These are phyloP conservation scores for Calophaca sinica DNA, from an alignment of 306 rosid species.

Conservation along the genomic window DNA sequence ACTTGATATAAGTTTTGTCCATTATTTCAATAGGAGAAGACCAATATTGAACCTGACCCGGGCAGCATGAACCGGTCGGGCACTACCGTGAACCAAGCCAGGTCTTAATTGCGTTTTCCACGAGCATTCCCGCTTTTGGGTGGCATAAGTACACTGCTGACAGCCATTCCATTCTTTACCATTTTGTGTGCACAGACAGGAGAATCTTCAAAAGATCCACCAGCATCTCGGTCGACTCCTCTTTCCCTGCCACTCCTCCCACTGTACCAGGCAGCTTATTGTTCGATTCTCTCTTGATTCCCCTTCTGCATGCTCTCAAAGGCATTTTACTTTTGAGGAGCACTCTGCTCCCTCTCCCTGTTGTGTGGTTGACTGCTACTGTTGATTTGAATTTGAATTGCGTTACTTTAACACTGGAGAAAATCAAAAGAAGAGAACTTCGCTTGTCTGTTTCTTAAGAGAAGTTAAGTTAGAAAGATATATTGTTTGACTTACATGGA, in stretches of 20 bases:
- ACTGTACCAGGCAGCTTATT: background rate
- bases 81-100: too few relatives aligned
- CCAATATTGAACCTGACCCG: too few relatives aligned
- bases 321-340: background rate
- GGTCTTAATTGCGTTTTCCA: slow-evolving; percentile 48
- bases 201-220: slow-evolving; percentile 54
- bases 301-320: too few relatives aligned
- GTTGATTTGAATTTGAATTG: background rate
- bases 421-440: background rate
- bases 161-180: slow-evolving; percentile 47
- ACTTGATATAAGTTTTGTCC: too few relatives aligned
- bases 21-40: too few relatives aligned
- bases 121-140: slow-evolving; percentile 43
- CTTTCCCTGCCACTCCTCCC: too few relatives aligned
- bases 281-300: too few relatives aligned
- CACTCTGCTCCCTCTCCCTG: background rate
- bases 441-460: background rate
- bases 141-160: slow-evolving; percentile 53
- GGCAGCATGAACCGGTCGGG: too few relatives aligned
- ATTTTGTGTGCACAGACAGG: slow-evolving; percentile 57
- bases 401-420: background rate
- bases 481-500: too few relatives aligned
- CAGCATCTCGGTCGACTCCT: too few relatives aligned
- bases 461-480: too few relatives aligned
- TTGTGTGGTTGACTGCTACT: background rate